Evolutionary conservation across 768 basidiomycete genomes (phyloP).

Genomic region (Leccinum uliginosum): DNA sequence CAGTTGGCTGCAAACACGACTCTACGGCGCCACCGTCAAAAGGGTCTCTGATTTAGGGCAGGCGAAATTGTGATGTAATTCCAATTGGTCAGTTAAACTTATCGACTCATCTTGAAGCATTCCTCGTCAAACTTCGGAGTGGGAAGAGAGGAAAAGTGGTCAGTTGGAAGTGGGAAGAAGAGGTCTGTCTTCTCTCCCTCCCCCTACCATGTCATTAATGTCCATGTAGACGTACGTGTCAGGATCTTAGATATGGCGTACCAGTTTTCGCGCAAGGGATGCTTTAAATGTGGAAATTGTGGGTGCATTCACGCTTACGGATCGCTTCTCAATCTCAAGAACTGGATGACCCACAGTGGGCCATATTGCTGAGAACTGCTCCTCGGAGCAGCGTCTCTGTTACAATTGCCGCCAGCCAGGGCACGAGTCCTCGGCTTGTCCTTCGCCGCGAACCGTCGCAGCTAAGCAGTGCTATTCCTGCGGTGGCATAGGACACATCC

Average conservation of each 20-base stretch:
- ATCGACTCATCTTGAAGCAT: constrained; percentile 44
- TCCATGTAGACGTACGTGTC: constrained; percentile 39
- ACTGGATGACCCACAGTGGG: constrained; percentile 53
- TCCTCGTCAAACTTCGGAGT: constrained; percentile 55
- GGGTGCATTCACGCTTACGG: constrained; percentile 32
- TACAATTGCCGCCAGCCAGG: constrained; percentile 96
- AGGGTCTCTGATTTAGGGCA: constrained; percentile 32
- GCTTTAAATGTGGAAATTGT: constrained; percentile 94
- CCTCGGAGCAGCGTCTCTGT: constrained; percentile 84
- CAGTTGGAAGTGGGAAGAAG: constrained; percentile 73
- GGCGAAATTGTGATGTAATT: constrained; percentile 24
- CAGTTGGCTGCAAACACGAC: constrained; percentile 1
- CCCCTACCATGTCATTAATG: constrained; percentile 14
- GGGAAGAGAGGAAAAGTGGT: constrained; percentile 62
- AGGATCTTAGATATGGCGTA: constrained; percentile 60
- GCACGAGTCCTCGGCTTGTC: constrained; percentile 86
- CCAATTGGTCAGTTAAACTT: constrained; percentile 20
- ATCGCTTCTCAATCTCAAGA: constrained; percentile 9
- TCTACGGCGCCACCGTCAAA: constrained; percentile 25
- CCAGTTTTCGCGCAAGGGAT: constrained; percentile 83
- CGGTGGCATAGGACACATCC: constrained; percentile 87
- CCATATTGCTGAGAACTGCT: constrained; percentile 90
- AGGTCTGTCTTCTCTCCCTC: constrained; percentile 38
- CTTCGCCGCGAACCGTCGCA: constrained; percentile 74
- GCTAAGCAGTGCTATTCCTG: constrained; percentile 93